Evolutionary conservation across 2,329 filamentous ascomycete genomes (phyloP).

Genomic region (Colletotrichum melonis): DNA sequence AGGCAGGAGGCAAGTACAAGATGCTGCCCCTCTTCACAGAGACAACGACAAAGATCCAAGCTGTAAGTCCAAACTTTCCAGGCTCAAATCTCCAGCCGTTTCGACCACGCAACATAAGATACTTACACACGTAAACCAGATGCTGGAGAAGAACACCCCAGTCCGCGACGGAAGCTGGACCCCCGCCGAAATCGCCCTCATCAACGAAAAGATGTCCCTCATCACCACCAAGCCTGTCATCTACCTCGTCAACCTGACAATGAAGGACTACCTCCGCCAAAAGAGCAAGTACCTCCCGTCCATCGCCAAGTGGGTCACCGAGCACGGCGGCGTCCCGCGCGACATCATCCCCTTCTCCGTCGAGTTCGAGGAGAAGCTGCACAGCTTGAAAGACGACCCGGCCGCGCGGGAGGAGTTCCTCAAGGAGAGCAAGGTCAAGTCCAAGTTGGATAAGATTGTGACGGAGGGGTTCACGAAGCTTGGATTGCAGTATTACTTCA

Average conservation of each 20-base stretch:
- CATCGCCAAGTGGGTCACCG: slow-evolving; percentile 58
- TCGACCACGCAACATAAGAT: too few relatives aligned
- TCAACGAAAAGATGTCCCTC: slow-evolving; percentile 57
- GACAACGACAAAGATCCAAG: slow-evolving; percentile 54
- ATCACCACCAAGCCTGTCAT: slow-evolving; percentile 59
- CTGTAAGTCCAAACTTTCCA: slow-evolving; percentile 37
- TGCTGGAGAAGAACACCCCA: slow-evolving; percentile 53
- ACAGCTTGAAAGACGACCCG: not conserved
- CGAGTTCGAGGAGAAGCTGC: slow-evolving; percentile 57
- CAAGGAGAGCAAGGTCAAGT: not conserved
- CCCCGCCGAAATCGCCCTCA: slow-evolving; percentile 54
- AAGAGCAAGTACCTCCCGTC: slow-evolving; percentile 57
- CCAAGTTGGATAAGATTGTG: not conserved
- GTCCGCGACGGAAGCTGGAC: slow-evolving; percentile 56
- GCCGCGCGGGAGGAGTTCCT: not conserved
- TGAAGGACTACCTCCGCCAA: slow-evolving; percentile 59
- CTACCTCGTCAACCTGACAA: slow-evolving; percentile 58
- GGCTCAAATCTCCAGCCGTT: too few relatives aligned
- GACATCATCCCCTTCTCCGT: slow-evolving; percentile 58
- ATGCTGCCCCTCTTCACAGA: slow-evolving; percentile 57
- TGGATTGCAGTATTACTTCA: not conserved
- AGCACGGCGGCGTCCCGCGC: slow-evolving; percentile 52
- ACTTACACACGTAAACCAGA: slow-evolving; percentile 35
- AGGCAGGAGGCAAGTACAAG: slow-evolving; percentile 57
- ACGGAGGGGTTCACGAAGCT: not conserved